Conservation (phyloP, 345 rosid genomes). For the Populus ilicifolia region DNA sequence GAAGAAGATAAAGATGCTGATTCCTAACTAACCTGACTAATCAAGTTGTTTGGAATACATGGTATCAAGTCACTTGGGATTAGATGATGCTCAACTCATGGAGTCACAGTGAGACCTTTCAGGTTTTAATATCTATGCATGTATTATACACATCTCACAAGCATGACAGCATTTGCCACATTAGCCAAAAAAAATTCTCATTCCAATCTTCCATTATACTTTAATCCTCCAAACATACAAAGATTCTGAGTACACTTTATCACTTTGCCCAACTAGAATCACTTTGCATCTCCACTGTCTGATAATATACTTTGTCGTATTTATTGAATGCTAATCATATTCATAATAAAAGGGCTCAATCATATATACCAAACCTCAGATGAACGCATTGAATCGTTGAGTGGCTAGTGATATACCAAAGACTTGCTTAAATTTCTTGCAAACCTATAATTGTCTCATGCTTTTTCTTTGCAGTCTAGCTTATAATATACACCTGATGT, state of each 20-base stretch:
- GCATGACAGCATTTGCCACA: neutral
- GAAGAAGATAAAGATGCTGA: too few species aligned
- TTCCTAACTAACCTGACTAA: too few species aligned
- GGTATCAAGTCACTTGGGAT: too few species aligned
- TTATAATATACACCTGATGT: conserved; percentile 16
- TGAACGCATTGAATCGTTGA: neutral
- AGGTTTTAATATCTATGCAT: too few species aligned
- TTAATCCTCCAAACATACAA: neutral
- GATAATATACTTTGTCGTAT: too few species aligned
- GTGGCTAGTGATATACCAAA: conserved; percentile 11
- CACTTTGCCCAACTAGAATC: too few species aligned
- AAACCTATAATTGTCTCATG: neutral
- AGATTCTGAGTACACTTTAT: neutral
- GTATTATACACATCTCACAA: neutral
- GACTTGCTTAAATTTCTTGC: conserved; percentile 5
- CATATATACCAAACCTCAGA: neutral
- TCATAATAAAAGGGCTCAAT: neutral
- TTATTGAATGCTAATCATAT: neutral
- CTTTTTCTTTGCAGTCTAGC: neutral
- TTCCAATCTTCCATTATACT: too few species aligned
- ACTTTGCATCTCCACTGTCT: too few species aligned
- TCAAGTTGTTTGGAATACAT: too few species aligned
- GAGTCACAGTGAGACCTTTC: too few species aligned
- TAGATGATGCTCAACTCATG: too few species aligned
- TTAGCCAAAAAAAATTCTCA: too few species aligned